Evolutionary conservation across 257 asterid species (phyloP).

Genomic region (Solanum paucissectum): DNA sequence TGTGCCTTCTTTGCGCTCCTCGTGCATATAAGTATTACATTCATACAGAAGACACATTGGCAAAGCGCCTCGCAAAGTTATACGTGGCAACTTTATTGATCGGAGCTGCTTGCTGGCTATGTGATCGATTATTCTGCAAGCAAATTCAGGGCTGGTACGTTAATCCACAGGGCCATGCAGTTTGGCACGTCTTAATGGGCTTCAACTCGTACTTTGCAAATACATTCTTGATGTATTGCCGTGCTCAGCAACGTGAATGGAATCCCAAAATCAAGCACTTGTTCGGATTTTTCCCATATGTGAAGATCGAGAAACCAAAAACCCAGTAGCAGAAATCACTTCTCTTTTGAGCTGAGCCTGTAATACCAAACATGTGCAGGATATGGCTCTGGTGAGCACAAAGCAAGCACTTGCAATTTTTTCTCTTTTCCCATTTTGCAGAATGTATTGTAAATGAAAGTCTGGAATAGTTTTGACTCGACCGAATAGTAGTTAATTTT

Average conservation of each 20-base stretch:
- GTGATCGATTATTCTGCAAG: constrained; percentile 60
- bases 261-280: constrained; percentile 56
- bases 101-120: constrained; percentile 64
- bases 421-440: constrained; percentile 16
- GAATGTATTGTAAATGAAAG: constrained; percentile 36
- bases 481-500: constrained; percentile 36
- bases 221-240: constrained; percentile 85
- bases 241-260: constrained; percentile 92
- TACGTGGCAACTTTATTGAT: constrained; percentile 43
- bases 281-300: constrained; percentile 57
- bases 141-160: constrained; percentile 35
- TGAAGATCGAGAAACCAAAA: constrained; percentile 75
- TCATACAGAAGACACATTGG: constrained; percentile 57
- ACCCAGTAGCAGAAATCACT: constrained; percentile 38
- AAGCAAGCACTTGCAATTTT: constrained; percentile 16
- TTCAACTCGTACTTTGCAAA: constrained; percentile 88
- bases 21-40: constrained; percentile 88
- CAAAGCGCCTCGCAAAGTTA: constrained; percentile 68
- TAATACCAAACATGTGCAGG: background rate
- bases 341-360: background rate
- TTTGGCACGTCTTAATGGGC: constrained; percentile 86
- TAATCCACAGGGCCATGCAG: constrained; percentile 92
- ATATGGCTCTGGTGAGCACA: constrained; percentile 16
- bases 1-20: constrained; percentile 90
- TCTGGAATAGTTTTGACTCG: constrained; percentile 33